phyloP scores from a whole-genome alignment of 2,329 filamentous ascomycete genomes.

The Diaporthe australafricana region DNA sequence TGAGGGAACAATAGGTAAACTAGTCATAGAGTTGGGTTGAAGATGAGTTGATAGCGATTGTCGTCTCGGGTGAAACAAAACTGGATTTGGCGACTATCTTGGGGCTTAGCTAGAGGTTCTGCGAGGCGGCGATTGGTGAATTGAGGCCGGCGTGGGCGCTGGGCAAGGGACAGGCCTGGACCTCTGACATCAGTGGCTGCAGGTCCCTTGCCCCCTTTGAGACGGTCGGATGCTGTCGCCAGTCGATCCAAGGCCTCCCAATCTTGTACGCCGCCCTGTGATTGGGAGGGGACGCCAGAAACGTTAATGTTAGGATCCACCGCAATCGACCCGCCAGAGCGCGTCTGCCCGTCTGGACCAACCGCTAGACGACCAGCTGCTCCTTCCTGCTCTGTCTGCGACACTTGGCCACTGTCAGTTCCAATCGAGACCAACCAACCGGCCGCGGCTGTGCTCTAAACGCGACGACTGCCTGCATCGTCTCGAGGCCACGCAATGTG shows the following conservation, averaged over 20 bases:
- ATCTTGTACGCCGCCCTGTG: constrained; percentile 1
- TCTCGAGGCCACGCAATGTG: neutral
- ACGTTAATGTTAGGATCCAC: constrained; percentile 9
- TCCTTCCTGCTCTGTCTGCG: constrained; percentile 5
- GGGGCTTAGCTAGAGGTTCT: neutral
- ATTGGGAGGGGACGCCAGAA: neutral
- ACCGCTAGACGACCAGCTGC: constrained; percentile 7
- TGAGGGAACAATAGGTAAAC: neutral
- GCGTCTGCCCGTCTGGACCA: constrained; percentile 24
- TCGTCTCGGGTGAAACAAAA: constrained; percentile 6
- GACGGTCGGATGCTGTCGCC: constrained; percentile 3
- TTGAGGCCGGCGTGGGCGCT: neutral
- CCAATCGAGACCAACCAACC: neutral
- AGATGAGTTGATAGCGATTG: constrained; percentile 25
- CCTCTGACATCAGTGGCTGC: constrained; percentile 32
- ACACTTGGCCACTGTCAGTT: neutral
- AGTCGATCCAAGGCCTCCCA: constrained; percentile 20
- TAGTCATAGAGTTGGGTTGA: constrained; percentile 27
- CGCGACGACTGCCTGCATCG: neutral
- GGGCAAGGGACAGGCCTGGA: constrained; percentile 9
- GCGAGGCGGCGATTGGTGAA: constrained; percentile 13
- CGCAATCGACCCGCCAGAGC: neutral
- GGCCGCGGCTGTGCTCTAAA: neutral
- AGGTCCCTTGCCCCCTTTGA: constrained; percentile 23
- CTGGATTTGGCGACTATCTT: constrained; percentile 15